Conservation (phyloP, 2,329 filamentous ascomycete species). For the Leptographium radiaticola region DNA sequence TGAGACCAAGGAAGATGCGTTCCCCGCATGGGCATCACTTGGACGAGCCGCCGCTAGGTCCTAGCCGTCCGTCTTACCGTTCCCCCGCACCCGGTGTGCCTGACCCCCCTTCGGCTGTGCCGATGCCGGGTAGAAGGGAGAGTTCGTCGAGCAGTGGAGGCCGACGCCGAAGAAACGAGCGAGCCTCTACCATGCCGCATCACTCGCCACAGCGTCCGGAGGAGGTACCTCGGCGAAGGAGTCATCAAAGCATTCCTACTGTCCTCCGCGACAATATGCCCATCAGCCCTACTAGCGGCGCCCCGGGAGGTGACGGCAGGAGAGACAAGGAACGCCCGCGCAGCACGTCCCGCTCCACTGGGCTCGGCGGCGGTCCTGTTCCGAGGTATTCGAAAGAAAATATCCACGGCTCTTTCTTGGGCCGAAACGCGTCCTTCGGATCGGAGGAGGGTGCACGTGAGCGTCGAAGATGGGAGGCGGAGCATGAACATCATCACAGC, state of each 20-base stretch:
- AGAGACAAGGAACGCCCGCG: constrained; percentile 18
- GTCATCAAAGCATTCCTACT: constrained; percentile 21
- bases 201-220: constrained; percentile 15
- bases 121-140: constrained; percentile 1
- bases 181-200: not conserved
- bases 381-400: constrained; percentile 26
- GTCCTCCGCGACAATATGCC: constrained; percentile 30
- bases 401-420: constrained; percentile 23
- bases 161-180: constrained; percentile 6
- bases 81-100: constrained; percentile 16
- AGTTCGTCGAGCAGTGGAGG: constrained; percentile 9
- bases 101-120: constrained; percentile 16
- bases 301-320: constrained; percentile 13
- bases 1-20: constrained; percentile 11
- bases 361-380: not conserved
- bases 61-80: constrained; percentile 19
- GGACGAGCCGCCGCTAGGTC: constrained; percentile 16
- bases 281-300: constrained; percentile 25
- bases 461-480: constrained; percentile 14
- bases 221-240: constrained; percentile 21
- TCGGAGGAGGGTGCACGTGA: constrained; percentile 19
- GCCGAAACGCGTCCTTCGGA: constrained; percentile 29
- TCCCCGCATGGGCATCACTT: constrained; percentile 10
- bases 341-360: constrained; percentile 10
- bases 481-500: constrained; percentile 18